A percentile compares a stretch with the other conserved stretches of the same genome.
Evolutionary conservation across 2,329 filamentous ascomycete genomes (phyloP).

Genomic region (Fusarium albosuccineum): DNA sequence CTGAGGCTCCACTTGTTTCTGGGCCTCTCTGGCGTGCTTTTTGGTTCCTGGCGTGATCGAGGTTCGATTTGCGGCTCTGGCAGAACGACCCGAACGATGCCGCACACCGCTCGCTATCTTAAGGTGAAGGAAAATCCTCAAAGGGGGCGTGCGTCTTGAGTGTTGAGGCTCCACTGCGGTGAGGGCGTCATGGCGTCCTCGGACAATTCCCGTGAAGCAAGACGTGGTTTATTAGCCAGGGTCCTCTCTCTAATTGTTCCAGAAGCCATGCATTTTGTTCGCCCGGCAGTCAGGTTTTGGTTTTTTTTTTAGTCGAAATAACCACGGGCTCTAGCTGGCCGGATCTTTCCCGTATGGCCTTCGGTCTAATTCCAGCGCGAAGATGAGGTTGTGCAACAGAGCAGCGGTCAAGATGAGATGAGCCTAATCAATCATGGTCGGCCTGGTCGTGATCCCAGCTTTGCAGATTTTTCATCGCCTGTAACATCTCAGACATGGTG

Average conservation of each 20-base stretch:
- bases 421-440: not conserved
- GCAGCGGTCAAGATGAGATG: conserved; percentile 2
- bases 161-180: conserved; percentile 20
- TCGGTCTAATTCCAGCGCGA: conserved; percentile 1
- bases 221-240: not conserved
- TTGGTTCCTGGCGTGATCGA: conserved; percentile 35
- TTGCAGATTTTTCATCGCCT: not conserved
- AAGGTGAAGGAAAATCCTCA: conserved; percentile 31
- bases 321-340: conserved; percentile 6
- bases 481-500: not conserved
- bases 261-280: conserved; percentile 9
- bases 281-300: not conserved
- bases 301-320: conserved; percentile 8
- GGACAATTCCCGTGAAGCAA: conserved; percentile 39
- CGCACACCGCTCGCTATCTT: conserved; percentile 32
- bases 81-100: not conserved
- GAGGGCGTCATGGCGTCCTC: conserved; percentile 27
- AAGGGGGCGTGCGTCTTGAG: conserved; percentile 24
- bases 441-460: not conserved
- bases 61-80: conserved; percentile 33
- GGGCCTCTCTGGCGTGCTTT: conserved; percentile 27
- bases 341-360: conserved; percentile 31
- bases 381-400: not conserved
- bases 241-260: not conserved
- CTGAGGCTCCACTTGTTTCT: conserved; percentile 13